These are phyloP conservation scores for Eleusine indica DNA, from an alignment of 176 grass and related monocot genomes.

Conservation along the genomic window DNA sequence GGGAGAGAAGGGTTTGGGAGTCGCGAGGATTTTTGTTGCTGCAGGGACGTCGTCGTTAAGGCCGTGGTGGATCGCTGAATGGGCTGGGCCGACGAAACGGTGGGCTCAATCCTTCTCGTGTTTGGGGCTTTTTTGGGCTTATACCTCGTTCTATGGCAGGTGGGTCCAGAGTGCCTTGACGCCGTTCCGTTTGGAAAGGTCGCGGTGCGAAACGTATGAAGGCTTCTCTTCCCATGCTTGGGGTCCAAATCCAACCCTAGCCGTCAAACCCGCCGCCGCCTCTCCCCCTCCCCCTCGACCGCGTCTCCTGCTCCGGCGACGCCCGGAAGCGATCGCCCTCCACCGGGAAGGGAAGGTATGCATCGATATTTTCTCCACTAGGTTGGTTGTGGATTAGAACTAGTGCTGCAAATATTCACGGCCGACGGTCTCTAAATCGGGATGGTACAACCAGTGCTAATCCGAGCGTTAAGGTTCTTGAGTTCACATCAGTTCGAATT, in stretches of 20 bases:
- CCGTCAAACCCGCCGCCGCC: constrained; percentile 19
- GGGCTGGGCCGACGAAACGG: neutral
- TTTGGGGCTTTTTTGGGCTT: neutral
- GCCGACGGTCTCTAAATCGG: neutral
- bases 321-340: neutral
- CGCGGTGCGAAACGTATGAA: neutral
- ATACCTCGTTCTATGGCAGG: neutral
- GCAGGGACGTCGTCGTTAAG: neutral
- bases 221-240: neutral
- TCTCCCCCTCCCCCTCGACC: neutral
- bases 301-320: neutral
- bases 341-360: neutral
- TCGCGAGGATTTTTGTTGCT: neutral
- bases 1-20: constrained; percentile 22
- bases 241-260: neutral
- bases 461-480: neutral
- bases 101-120: neutral
- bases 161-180: neutral
- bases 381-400: neutral
- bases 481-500: neutral
- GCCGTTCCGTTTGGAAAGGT: neutral
- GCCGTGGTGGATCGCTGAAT: neutral
- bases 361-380: neutral
- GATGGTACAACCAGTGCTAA: neutral
- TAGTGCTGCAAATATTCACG: neutral